Base-by-base conservation (phyloP, 2,329 filamentous ascomycete species). In the Diaporthe longicolla region DNA sequence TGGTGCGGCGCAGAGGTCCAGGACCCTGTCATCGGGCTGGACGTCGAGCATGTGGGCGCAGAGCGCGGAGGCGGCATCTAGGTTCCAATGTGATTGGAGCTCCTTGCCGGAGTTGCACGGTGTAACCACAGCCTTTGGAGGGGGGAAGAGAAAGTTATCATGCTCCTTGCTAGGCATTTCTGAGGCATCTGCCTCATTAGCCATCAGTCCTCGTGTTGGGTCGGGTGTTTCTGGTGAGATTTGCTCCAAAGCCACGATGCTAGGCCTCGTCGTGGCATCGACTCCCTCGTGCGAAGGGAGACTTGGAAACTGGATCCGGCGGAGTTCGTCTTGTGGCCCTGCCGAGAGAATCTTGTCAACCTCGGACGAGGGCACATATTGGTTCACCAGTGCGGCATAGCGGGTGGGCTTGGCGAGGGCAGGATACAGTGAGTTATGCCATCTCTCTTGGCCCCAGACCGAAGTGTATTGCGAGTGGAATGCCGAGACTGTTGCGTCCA, bases 1-100 rank as follows among this genome's bases (percentile, higher is more conserved):
- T 43, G 82, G 82, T 2, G 83, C 82, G 7, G 83, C 83, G 72
- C 84, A 85, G 13, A 85, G 78, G 66, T 85, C 84, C 19, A 85
- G 78, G 8, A 85, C 79, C 29, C 81, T 80, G 66, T 84, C 81
- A 13, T 82, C 80, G 3, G 82, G 81, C 54, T 78, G 77, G 11
- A 82, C 79, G 54, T 78, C 76, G 4, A 85, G 80, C 5, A 84
- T 61, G 37, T 76, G 76, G 8, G 81, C 82, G 0, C 77, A 77
- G 10, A 81, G 78, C 1, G 80, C 76, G 2, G 80, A 81, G 9
- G 79, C 80, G 3, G 79, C 80, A 45, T 81, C 80, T 37, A 81
- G 65, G 57, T 81, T 81, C 79, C 79, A 81, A 61, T 81, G 79
- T 15, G 79, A 79, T 74, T 79, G 75, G 24, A 80, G 77, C 6